phyloP scores from a whole-genome alignment of 1,139 yeast species.

The Geotrichum phurueaensis region DNA sequence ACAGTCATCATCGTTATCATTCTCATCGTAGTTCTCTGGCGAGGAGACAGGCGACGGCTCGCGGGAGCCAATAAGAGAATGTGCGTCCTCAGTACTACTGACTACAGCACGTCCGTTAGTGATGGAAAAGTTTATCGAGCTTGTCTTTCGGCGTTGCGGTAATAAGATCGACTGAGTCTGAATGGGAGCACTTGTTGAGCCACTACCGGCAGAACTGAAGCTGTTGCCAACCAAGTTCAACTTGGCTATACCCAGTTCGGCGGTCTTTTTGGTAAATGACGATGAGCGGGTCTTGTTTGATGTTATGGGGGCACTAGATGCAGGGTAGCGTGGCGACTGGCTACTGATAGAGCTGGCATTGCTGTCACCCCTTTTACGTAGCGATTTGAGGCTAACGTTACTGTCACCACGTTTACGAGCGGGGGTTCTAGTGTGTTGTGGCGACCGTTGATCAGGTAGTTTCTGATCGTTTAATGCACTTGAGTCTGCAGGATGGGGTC shows the following conservation, averaged over 20 bases:
- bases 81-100: neutral
- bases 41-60: neutral
- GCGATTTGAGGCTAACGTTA: neutral
- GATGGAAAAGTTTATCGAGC: constrained; percentile 6
- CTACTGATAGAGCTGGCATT: neutral
- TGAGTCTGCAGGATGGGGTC: neutral
- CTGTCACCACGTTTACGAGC: neutral
- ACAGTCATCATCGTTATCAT: neutral
- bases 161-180: constrained; percentile 1
- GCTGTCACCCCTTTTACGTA: neutral
- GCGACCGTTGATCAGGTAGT: constrained; percentile 4
- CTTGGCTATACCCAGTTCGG: constrained; percentile 1
- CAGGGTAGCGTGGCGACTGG: neutral
- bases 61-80: neutral
- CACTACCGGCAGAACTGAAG: neutral
- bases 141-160: constrained; percentile 3
- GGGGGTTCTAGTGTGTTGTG: neutral
- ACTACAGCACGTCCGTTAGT: constrained; percentile 13
- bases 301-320: neutral
- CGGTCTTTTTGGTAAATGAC: constrained; percentile 4
- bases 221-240: neutral
- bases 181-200: neutral
- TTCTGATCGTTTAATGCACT: neutral
- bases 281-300: constrained; percentile 8
- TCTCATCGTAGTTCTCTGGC: neutral